phyloP scores from a whole-genome alignment of 1,284 basidiomycete genomes.

The Apiotrichum akiyoshidainum region DNA sequence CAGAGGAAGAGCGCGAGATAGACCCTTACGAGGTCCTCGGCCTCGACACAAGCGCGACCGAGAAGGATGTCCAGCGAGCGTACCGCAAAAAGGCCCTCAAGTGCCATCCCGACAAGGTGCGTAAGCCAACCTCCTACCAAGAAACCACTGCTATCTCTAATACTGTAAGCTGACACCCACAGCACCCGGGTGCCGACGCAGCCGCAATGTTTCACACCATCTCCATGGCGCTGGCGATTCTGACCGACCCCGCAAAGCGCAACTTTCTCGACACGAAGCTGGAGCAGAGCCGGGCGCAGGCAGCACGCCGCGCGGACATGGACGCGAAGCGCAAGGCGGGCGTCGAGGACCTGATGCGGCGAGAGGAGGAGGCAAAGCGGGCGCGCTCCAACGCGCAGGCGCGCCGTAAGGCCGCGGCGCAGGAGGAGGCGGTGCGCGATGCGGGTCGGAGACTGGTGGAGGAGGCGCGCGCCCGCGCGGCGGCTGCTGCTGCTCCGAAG shows the following conservation, averaged over 20 bases:
- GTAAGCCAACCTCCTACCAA: slow-evolving; percentile 39
- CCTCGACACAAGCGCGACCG: slow-evolving; percentile 65
- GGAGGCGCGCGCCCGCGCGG: slow-evolving; percentile 49
- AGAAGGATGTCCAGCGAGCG: slow-evolving; percentile 76
- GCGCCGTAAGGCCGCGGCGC: slow-evolving; percentile 48
- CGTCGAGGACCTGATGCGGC: slow-evolving; percentile 74
- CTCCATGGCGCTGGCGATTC: slow-evolving; percentile 76
- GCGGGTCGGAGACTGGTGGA: slow-evolving; percentile 69
- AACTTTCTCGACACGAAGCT: slow-evolving; percentile 77
- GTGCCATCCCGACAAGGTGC: slow-evolving; percentile 80
- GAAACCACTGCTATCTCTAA: not conserved
- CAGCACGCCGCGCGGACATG: slow-evolving; percentile 68
- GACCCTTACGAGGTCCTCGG: slow-evolving; percentile 76
- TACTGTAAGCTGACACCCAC: not conserved
- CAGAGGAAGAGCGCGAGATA: slow-evolving; percentile 49
- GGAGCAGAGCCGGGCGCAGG: slow-evolving; percentile 66
- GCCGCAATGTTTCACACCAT: slow-evolving; percentile 84
- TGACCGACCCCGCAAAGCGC: slow-evolving; percentile 76
- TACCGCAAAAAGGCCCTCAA: slow-evolving; percentile 78
- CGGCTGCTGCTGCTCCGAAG: slow-evolving; percentile 13
- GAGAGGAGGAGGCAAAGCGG: slow-evolving; percentile 71
- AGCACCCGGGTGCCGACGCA: slow-evolving; percentile 39
- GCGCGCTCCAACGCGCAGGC: slow-evolving; percentile 59
- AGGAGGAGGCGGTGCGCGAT: slow-evolving; percentile 73
- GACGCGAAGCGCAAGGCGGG: slow-evolving; percentile 74